Evolutionary conservation across 306 rosid species (phyloP), one percentile per base, ranked within the genome.

Genomic region (Quercus rubra): DNA sequence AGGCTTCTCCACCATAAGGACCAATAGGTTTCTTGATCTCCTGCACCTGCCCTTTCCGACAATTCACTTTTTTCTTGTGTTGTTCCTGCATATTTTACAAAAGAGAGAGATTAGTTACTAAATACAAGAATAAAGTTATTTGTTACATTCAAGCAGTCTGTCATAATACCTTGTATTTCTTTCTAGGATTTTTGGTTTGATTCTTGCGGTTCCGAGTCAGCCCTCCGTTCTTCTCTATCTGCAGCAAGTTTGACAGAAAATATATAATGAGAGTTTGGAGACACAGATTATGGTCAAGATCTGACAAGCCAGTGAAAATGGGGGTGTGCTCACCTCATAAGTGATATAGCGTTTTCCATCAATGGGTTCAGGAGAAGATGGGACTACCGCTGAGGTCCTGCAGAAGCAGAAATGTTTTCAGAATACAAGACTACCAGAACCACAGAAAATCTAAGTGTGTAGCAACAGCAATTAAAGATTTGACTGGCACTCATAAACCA

Each of bases 161-260:
- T 38, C 63, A 30, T 59, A 83, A 23, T 91, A 94, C 99, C 99
- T 80, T 94, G 92, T 94, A 92, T 52, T 94, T 92, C 92, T 90
- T 94, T 74, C 99, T 91, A 30, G 97, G 97, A 88, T 94, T 94
- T 94, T 94, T 94, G 6, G 51, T 87, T 3, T 30, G 67, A 91
- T 92, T 92, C 79, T 92, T 92, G 35, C 93, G 91, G 20, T 30
- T 63, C 10, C 95, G 85, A 70, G 99, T 94, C 63, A 94, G 85
- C 18, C 98, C 98, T 84, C 93, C 70, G 11, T 38, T 7, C 11
- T 38, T 38, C 46, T 38, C 46, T 11, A 38, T 38, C 46, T 38
- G 46, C 46, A 75, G 70, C 70, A 54, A 12, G 76, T 78, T 66
- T 20, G 74, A 70, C 52, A 59, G 70, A 64, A 81, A 19, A 70